Conservation (phyloP, 1,284 basidiomycete genomes). For the Cutaneotrichosporon mucoides region DNA sequence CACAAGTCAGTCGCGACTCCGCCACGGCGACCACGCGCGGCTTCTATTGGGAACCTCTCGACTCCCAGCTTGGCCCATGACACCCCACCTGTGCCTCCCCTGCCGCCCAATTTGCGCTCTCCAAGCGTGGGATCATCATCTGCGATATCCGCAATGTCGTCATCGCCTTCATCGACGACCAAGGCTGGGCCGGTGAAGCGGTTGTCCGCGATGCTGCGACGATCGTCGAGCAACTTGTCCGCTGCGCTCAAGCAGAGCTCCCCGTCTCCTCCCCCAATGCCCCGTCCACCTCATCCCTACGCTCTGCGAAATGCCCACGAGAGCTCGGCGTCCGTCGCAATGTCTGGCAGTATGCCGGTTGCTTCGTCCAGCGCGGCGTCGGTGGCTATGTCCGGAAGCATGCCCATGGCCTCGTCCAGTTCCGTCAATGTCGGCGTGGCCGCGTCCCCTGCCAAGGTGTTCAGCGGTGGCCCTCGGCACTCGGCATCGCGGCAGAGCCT, state of each 20-base stretch:
- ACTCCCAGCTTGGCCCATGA: neutral
- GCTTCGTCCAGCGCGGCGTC: too few relatives aligned
- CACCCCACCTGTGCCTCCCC: conserved; percentile 33
- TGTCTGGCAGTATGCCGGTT: too few relatives aligned
- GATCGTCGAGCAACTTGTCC: conserved; percentile 35
- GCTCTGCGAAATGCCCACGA: neutral
- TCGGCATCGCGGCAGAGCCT: neutral
- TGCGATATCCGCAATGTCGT: conserved; percentile 6
- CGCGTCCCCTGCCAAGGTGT: neutral
- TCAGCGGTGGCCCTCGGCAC: neutral
- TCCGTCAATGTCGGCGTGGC: neutral
- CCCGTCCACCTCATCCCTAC: neutral
- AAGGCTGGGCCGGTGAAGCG: conserved; percentile 17
- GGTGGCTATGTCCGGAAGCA: too few relatives aligned
- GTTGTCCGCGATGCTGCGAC: conserved; percentile 22
- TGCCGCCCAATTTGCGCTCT: conserved; percentile 34
- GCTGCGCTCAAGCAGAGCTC: neutral
- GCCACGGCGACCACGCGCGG: conserved; percentile 22
- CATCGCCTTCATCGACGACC: neutral
- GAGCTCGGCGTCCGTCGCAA: neutral
- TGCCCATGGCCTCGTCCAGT: neutral
- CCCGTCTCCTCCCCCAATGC: neutral
- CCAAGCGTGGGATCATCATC: conserved; percentile 19
- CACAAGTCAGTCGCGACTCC: neutral
- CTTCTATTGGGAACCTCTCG: conserved; percentile 20